phyloP scores from a whole-genome alignment of 768 basidiomycete species.

The Calocybe gangraenosa region DNA sequence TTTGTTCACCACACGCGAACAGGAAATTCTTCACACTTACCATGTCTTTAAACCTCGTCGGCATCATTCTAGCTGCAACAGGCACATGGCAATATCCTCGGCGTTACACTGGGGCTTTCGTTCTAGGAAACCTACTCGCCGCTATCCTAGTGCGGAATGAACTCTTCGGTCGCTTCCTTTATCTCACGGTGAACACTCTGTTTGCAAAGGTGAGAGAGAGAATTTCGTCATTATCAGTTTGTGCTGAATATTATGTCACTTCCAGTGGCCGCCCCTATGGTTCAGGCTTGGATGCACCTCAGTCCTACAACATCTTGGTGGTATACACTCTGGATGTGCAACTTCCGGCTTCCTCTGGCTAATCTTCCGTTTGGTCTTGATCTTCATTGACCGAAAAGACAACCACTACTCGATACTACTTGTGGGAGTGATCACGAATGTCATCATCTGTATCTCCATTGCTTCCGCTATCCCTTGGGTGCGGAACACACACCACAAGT shows the following conservation, averaged over 20 bases:
- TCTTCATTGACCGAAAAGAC: slow-evolving; percentile 44
- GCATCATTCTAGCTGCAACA: slow-evolving; percentile 54
- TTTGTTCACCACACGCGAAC: not conserved
- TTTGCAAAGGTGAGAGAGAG: slow-evolving; percentile 64
- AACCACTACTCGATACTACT: slow-evolving; percentile 55
- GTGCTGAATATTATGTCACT: slow-evolving; percentile 4
- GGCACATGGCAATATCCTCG: slow-evolving; percentile 67
- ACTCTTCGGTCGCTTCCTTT: slow-evolving; percentile 74
- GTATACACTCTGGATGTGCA: slow-evolving; percentile 83
- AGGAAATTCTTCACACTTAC: slow-evolving; percentile 74
- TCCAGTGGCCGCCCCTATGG: slow-evolving; percentile 41
- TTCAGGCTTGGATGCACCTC: slow-evolving; percentile 73
- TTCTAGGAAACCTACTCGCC: slow-evolving; percentile 68
- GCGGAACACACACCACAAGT: slow-evolving; percentile 82
- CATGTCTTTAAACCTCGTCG: slow-evolving; percentile 56
- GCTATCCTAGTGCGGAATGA: slow-evolving; percentile 81
- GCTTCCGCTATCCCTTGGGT: slow-evolving; percentile 75
- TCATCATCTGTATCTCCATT: slow-evolving; percentile 59
- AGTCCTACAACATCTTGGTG: slow-evolving; percentile 72
- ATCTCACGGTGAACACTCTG: slow-evolving; percentile 63
- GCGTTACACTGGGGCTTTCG: slow-evolving; percentile 64
- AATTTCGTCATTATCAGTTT: not conserved
- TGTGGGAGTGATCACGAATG: slow-evolving; percentile 56
- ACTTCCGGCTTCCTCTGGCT: slow-evolving; percentile 73
- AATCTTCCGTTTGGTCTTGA: slow-evolving; percentile 52